Conservation (phyloP, 345 rosid genomes). For the Carallia pectinifolia region DNA sequence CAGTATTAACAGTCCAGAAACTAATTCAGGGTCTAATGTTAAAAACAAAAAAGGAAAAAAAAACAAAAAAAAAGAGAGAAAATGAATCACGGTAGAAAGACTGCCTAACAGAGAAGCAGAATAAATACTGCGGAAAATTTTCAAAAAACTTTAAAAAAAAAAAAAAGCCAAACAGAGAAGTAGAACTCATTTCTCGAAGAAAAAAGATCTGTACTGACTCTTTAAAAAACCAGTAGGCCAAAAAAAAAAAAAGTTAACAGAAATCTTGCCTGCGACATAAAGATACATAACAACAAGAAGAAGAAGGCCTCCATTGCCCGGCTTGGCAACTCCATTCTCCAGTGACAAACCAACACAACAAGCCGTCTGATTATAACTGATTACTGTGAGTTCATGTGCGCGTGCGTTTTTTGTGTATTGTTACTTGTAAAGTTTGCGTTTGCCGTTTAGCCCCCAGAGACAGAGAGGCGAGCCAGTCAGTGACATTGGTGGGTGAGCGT, state of each 20-base stretch:
- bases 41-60: too few relatives aligned
- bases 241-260: not conserved
- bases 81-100: not conserved
- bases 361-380: too few relatives aligned
- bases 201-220: too few relatives aligned
- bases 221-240: not conserved
- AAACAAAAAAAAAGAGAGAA: too few relatives aligned
- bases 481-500: too few relatives aligned
- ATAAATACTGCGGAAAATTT: too few relatives aligned
- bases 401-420: too few relatives aligned
- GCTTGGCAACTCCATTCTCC: slow-evolving; percentile 22
- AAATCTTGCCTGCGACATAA: slow-evolving; percentile 43
- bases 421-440: too few relatives aligned
- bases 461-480: too few relatives aligned
- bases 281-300: not conserved
- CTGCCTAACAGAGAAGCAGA: not conserved
- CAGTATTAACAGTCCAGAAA: too few relatives aligned
- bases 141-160: not conserved
- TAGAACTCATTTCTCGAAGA: not conserved
- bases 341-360: not conserved
- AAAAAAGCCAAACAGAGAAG: not conserved
- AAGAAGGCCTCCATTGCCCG: slow-evolving; percentile 27
- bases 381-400: not conserved
- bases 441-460: too few relatives aligned
- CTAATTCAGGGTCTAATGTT: too few relatives aligned